Evolutionary conservation across 176 grass and related monocot genomes (phyloP), one percentile per base, ranked within the genome.

Genomic region (Eleusine coracana): DNA sequence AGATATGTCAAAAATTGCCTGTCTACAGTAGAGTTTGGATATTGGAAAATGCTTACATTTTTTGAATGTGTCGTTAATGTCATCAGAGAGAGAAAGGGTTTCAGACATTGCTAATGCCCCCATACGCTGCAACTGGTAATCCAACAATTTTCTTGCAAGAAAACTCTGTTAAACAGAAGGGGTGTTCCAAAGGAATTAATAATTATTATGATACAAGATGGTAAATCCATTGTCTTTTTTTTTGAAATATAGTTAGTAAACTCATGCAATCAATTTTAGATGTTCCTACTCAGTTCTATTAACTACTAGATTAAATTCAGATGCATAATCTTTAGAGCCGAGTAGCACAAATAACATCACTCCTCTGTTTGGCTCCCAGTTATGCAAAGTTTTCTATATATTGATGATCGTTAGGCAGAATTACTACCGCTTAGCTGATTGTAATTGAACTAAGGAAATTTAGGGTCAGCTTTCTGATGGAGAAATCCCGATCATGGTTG

Each of bases 81-180:
- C 64, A 84, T 85, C 82, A 44, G 87, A 86, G 65, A 73, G 77
- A 66, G 85, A 87, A 82, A 96, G 92, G 90, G 87, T 93, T 86
- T 93, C 96, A 90, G 82, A 58, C 78, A 89, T 85, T 85, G 85
- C 88, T 73, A 99, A 71, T 68, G 82, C 79, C 14, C 87, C 93
- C 87, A 99, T 93, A 82, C 36, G 73, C 73, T 89, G 89, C 75
- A 99, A 86, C 45, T 99, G 96, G 10, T 36, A 88, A 79, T 94
- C 91, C 82, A 99, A 82, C 11, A 90, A 96, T 81, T 96, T 96
- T 85, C 91, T 90, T 61, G 83, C 96, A 73, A 99, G 71, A 87
- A 90, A 96, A 86, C 91, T 99, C 96, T 96, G 86, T 20, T 70
- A 88, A 83, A 50, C 46, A 75, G 31, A 81, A 90, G 29, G 6